A percentile compares a stretch with the other conserved stretches of the same genome.
These are phyloP conservation scores for barrel medic (Medicago truncatula) DNA, from an alignment of 306 rosid species.

Conservation along the genomic window MtrunA17r5.0-ANR NC_053046.1:11874001-11874500, in stretches of 20 bases:
- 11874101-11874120: neutral
- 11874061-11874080: neutral
- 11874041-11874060: neutral
- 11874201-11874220: neutral
- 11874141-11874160: no score
- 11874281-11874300: neutral
- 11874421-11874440: neutral
- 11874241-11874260: neutral
- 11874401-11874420: conserved; percentile 8
- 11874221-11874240: neutral
- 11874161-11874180: neutral
- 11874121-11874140: neutral
- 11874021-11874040: no score
- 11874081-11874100: neutral
- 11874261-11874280: neutral
- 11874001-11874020: no score
- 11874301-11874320: neutral
- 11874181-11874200: neutral
- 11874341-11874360: no score
- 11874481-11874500: neutral
- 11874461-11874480: neutral
- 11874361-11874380: neutral
- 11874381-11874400: conserved; percentile 1
- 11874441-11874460: neutral
- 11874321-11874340: neutral